Evolutionary conservation across 768 basidiomycete species (phyloP), one percentile per base, ranked within the genome.

Genomic region (Suillus cothurnatus): DNA sequence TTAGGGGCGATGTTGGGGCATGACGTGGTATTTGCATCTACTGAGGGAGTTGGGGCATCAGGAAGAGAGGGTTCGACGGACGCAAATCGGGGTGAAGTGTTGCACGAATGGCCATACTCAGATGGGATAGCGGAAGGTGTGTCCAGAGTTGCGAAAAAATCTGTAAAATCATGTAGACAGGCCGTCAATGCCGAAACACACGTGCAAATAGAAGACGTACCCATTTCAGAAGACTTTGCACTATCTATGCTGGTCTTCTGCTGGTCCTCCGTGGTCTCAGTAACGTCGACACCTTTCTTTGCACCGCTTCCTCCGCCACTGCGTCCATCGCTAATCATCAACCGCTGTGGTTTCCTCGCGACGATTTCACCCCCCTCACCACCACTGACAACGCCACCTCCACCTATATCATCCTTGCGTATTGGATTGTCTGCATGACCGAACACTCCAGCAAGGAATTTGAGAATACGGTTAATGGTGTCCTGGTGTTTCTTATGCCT

Each of bases 371-470:
- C 21, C 19, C 58, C 58, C 58, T 59, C 58, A 21, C 39, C 19
- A 38, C 39, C 58, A 31, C 58, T 41, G 3, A 86, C 84, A 32
- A 82, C 78, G 14, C 78, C 66, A 19, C 77, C 71, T 43, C 76
- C 72, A 36, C 69, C 68, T 47, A 71, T 76, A 50, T 77, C 76
- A 59, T 74, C 76, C 53, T 71, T 75, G 52, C 71, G 75, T 61
- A 75, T 81, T 65, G 80, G 76, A 55, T 77, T 81, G 1, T 81
- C 80, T 0, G 73, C 70, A 62, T 83, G 84, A 15, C 91, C 91
- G 78, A 99, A 99, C 3, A 98, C 91, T 15, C 94, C 90, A 12
- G 96, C 96, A 63, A 99, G 79, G 78, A 99, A 99, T 66, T 94
- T 92, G 68, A 99, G 85, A 66, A 99, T 99, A 63, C 93, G 82